Base-by-base conservation (phyloP, 1,139 yeast genomes). In the Yamadazyma sp. region DNA sequence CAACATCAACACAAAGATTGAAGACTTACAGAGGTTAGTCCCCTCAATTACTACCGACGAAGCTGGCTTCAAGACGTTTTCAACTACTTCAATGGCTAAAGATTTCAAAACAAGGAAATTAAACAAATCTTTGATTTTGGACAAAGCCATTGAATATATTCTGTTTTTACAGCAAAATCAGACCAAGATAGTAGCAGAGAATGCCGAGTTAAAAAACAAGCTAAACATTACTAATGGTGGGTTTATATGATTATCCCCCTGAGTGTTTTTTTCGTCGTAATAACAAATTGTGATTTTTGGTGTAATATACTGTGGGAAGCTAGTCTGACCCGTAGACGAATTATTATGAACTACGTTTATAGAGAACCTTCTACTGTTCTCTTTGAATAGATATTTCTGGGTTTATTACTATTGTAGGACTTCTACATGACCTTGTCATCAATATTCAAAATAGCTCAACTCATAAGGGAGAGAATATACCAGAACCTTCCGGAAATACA, bases 1-100 rank as follows among this genome's bases (percentile, higher is more conserved):
- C 42, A 83, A 82, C 56, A 82, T 83, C 52, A 83, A 82, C 56
- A 79, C 85, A 14, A 82, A 82, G 57, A 82, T 83, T 42, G 84
- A 84, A 9, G 80, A 79, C 16, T 59, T 82, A 38, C 86, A 80
- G 52, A 74, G 76, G 47, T 65, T 81, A 15, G 81, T 82, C 21
- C 87, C 87, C 11, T 76, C 82, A 74, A 76, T 80, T 40, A 75
- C 81, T 3, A 59, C 65, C 31, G 84, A 78, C 41, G 73, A 73
- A 47, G 73, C 82, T 2, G 82, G 83, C 0, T 79, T 80, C 51
- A 80, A 72, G 49, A 72, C 78, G 8, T 31, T 35, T 20, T 47
- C 44, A 8, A 52, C 44, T 5, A 39, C 35, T n/a, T 42, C 43
- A 18, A 30, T 24, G 11, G 17, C 16, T 13, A 35, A 39, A 30